Evolutionary conservation across 768 basidiomycete genomes (phyloP), one percentile per base, ranked within the genome.

Genomic region (Agrocybe pediades): DNA sequence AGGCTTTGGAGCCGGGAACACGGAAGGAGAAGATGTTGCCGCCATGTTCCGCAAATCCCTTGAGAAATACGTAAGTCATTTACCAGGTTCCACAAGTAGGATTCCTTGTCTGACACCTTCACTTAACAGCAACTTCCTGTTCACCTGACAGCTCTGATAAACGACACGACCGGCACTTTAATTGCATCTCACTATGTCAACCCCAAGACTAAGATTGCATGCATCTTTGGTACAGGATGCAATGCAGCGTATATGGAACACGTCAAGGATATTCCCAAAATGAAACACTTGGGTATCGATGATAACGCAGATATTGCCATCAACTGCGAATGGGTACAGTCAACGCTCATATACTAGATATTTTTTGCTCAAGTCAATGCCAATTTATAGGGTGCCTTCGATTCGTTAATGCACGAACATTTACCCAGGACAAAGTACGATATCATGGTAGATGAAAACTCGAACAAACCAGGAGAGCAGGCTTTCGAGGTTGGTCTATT

Each of bases 241-340:
- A 98, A 98, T 68, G 96, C 96, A 0, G 96, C 96, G 6, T 98
- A 98, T 66, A 95, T 97, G 92, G 96, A 99, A 68, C 84, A 86
- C 53, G 83, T 93, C 15, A 80, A 76, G 39, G 84, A 88, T 62
- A 95, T 98, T 45, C 83, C 89, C 36, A 99, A 99, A 78, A 84
- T 98, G 57, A 78, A 81, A 44, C 59, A 84, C 48, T 71, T 95
- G n/a, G 87, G 86, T 1, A 78, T 95, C 58, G 83, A 86, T 30
- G 75, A 71, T 2, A 71, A 76, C 13, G 80, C 75, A 23, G 78
- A 88, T 49, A 97, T 99, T 83, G 96, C 87, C 5, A 98, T 99
- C 68, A 98, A 98, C 69, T 96, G 96, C 73, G 92, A 95, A 84
- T 95, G 91, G 90, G 88, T 90, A 55, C n/a, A 81, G 64, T 3